A percentile compares a stretch with the other conserved stretches of the same genome.
phyloP scores from a whole-genome alignment of 2,329 filamentous ascomycete genomes.

The Exserohilum turcica region DNA sequence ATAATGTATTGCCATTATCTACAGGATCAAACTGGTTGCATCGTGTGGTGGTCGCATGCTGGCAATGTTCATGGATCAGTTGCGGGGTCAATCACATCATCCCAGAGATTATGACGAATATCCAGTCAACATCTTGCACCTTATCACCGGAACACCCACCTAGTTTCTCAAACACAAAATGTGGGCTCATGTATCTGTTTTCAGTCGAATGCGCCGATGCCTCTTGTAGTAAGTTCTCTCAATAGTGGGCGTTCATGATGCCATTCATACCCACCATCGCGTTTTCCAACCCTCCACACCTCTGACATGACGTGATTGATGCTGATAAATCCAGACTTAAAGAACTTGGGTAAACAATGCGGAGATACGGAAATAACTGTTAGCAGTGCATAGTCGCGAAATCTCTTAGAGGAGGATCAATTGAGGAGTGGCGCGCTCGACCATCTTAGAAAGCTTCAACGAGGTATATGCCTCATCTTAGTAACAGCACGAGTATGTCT shows the following conservation, averaged over 20 bases:
- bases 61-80: conserved; percentile 17
- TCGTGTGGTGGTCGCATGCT: conserved; percentile 13
- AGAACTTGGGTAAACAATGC: neutral
- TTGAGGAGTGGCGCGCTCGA: neutral
- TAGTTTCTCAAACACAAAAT: neutral
- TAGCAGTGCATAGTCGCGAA: neutral
- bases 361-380: neutral
- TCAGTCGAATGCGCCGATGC: neutral
- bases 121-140: conserved; percentile 26
- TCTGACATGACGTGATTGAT: neutral
- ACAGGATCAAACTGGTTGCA: neutral
- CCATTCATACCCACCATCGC: conserved; percentile 27
- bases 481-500: conserved; percentile 18
- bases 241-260: conserved; percentile 22
- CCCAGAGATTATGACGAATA: conserved; percentile 37
- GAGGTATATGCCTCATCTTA: neutral
- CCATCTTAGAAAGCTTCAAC: neutral
- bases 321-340: conserved; percentile 11
- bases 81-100: conserved; percentile 49
- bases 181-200: neutral
- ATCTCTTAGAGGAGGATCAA: neutral
- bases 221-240: neutral
- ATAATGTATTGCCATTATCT: conserved; percentile 16
- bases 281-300: conserved; percentile 3
- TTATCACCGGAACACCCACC: conserved; percentile 27